A percentile compares a stretch with the other conserved stretches of the same genome.
Conservation (phyloP, 2,329 filamentous ascomycete genomes). For the Fusarium marasasianum region DNA sequence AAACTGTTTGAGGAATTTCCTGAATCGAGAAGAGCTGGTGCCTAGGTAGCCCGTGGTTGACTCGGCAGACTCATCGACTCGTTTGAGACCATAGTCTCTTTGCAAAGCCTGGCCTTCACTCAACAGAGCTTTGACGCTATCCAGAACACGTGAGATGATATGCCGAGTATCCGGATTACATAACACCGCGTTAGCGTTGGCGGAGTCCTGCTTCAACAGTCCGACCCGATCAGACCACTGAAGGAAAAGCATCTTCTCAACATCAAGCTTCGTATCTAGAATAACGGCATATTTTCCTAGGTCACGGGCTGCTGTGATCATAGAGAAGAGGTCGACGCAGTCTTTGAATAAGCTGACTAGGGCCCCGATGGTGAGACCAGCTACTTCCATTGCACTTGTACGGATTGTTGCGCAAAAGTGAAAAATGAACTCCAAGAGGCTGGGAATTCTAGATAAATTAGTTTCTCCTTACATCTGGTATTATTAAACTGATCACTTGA, state of each 20-base stretch:
- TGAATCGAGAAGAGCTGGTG: background rate
- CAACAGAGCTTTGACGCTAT: background rate
- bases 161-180: background rate
- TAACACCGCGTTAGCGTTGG: rapidly evolving
- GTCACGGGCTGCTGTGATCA: background rate
- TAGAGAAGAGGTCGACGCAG: background rate
- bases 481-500: too few relatives aligned
- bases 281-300: background rate
- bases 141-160: background rate
- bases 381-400: background rate
- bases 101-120: background rate
- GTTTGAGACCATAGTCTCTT: background rate
- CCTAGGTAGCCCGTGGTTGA: background rate
- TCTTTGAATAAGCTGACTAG: background rate
- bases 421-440: too few relatives aligned
- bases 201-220: rapidly evolving
- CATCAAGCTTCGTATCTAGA: background rate
- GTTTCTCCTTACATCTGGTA: too few relatives aligned
- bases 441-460: too few relatives aligned
- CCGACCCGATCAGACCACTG: background rate
- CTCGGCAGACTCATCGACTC: rapidly evolving
- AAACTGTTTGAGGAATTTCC: background rate
- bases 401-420: too few relatives aligned
- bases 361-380: background rate
- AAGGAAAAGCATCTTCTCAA: background rate